A percentile compares a stretch with the other conserved stretches of the same genome.
Conservation (phyloP, 352 stramenopile genomes). For the Phytophthora nicotianae region DNA sequence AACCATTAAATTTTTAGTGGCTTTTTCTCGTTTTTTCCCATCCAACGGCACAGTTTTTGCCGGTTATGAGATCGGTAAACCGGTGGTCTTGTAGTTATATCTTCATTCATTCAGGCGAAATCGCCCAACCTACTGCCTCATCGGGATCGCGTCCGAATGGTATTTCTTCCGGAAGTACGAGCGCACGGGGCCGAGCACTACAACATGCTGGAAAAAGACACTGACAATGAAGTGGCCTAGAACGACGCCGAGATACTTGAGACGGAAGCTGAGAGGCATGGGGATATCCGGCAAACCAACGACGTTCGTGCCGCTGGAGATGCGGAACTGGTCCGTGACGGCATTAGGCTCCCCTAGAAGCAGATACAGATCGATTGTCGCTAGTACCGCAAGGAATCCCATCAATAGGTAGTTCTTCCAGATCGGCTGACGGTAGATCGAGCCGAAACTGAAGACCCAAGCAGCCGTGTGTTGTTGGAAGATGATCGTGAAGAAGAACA, state of each 20-base stretch:
- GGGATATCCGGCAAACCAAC: conserved; percentile 51
- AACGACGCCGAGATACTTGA: conserved; percentile 40
- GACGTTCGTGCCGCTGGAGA: conserved; percentile 59
- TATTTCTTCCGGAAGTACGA: conserved; percentile 43
- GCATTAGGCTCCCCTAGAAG: conserved; percentile 42
- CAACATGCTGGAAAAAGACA: conserved; percentile 41
- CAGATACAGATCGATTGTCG: conserved; percentile 43
- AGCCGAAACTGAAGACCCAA: conserved; percentile 52
- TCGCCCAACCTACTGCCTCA: conserved; percentile 37
- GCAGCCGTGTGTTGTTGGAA: conserved; percentile 37
- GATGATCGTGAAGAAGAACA: conserved; percentile 38
- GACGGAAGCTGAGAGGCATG: conserved; percentile 47
- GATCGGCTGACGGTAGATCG: conserved; percentile 48
- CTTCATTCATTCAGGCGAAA: too few relatives aligned
- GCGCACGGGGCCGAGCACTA: conserved; percentile 46
- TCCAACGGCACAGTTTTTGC: too few relatives aligned
- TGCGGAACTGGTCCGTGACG: conserved; percentile 55
- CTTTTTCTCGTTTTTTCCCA: too few relatives aligned
- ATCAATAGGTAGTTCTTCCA: conserved; percentile 48
- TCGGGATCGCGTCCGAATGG: conserved; percentile 38
- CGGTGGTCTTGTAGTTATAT: too few relatives aligned
- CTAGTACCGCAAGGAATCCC: conserved; percentile 31
- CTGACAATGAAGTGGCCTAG: conserved; percentile 33
- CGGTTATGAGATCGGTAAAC: too few relatives aligned
- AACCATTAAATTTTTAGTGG: too few relatives aligned